Evolutionary conservation across 371 early-diverging fungal genomes (phyloP).

Genomic region (Syncephalis plumigaleata): DNA sequence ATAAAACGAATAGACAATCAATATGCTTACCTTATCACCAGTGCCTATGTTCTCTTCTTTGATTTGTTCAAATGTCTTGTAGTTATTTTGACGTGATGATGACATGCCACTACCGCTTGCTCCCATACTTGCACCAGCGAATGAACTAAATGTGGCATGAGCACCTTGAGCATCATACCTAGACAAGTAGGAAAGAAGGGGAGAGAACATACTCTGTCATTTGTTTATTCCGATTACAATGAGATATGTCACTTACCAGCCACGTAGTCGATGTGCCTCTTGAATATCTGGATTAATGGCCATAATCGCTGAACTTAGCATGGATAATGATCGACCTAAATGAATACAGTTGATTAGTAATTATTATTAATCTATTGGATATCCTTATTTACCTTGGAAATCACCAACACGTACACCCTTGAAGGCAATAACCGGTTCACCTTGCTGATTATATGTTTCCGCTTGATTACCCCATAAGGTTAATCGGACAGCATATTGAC

Average conservation of each 20-base stretch:
- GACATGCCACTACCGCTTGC: constrained; percentile 11
- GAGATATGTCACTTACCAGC: no score
- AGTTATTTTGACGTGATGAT: constrained; percentile 2
- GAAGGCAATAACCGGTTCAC: constrained; percentile 53
- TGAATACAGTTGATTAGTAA: constrained; percentile 1
- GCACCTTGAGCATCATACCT: constrained; percentile 11
- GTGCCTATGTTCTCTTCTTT: constrained; percentile 45
- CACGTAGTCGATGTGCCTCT: constrained; percentile 61
- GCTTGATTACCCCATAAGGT: constrained; percentile 88
- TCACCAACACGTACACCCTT: constrained; percentile 76
- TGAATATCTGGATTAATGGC: constrained; percentile 67
- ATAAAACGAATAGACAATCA: no score
- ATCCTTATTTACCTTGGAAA: constrained; percentile 58
- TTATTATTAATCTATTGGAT: background rate
- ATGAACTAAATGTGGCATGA: constrained; percentile 14
- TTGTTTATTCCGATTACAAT: no score
- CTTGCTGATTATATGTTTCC: constrained; percentile 30
- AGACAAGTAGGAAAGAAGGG: background rate
- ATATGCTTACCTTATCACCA: constrained; percentile 23
- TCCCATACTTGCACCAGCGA: constrained; percentile 9
- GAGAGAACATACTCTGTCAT: no score
- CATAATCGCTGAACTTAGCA: constrained; percentile 26
- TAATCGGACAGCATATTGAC: constrained; percentile 42
- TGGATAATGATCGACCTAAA: constrained; percentile 43
- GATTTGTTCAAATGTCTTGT: constrained; percentile 45